Conservation (phyloP, 2,329 filamentous ascomycete genomes). For the Phialocephala sp. region DNA sequence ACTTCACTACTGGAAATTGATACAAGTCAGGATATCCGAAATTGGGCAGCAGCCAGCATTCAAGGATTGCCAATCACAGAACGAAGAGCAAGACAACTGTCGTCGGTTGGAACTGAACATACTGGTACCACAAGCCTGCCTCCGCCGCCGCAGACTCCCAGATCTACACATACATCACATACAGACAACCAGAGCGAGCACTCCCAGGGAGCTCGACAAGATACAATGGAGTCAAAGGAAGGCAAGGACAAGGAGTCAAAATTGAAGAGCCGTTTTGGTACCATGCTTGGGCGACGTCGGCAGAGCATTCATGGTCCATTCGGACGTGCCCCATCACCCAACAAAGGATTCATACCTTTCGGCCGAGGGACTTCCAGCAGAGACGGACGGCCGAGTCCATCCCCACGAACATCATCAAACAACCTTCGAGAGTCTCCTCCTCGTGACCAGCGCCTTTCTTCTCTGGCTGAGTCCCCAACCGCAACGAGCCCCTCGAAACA, state of each 20-base stretch:
- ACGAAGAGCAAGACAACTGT: constrained; percentile 38
- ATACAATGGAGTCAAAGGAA: constrained; percentile 51
- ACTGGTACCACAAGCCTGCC: constrained; percentile 31
- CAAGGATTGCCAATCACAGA: constrained; percentile 45
- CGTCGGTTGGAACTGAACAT: constrained; percentile 33
- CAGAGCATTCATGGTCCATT: constrained; percentile 69
- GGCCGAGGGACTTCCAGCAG: constrained; percentile 65
- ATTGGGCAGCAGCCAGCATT: constrained; percentile 58
- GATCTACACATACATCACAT: constrained; percentile 35
- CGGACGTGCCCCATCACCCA: constrained; percentile 60
- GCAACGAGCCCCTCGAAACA: constrained; percentile 31
- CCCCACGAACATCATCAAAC: constrained; percentile 63
- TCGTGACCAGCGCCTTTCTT: constrained; percentile 55
- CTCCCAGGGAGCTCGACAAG: constrained; percentile 24
- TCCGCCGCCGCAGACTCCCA: constrained; percentile 35
- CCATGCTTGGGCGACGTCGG: constrained; percentile 68
- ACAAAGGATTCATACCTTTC: constrained; percentile 58
- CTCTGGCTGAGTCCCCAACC: constrained; percentile 62
- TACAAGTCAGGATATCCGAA: constrained; percentile 84
- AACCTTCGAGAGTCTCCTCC: constrained; percentile 59
- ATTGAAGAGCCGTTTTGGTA: constrained; percentile 69
- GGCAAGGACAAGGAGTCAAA: constrained; percentile 34
- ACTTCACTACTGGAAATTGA: constrained; percentile 85
- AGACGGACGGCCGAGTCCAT: constrained; percentile 56
- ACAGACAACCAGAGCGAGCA: constrained; percentile 39